These are phyloP conservation scores for Neolentinus lepideus DNA, from an alignment of 1,284 basidiomycete species.

Conservation along the genomic window DNA sequence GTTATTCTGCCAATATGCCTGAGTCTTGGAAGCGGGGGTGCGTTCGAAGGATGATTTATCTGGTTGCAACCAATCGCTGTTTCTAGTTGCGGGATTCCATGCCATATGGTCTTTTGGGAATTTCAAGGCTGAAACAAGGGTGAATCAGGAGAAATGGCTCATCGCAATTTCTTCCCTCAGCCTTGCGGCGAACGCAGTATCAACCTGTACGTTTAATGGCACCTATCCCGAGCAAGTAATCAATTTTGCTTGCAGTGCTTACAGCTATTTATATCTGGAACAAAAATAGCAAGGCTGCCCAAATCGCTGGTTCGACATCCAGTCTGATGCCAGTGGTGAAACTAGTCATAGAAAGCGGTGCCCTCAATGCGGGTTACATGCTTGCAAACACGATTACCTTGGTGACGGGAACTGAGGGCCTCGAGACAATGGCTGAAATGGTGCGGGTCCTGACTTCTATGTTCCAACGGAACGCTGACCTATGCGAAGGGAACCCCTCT, in stretches of 20 bases:
- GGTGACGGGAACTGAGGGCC: constrained; percentile 7
- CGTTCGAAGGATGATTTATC: background rate
- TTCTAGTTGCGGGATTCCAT: constrained; percentile 3
- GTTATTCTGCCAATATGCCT: constrained; percentile 10
- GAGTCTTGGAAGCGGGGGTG: constrained; percentile 10
- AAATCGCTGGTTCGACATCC: background rate
- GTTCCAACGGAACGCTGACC: background rate
- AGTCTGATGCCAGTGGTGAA: constrained; percentile 9
- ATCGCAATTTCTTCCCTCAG: constrained; percentile 11
- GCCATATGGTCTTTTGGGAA: constrained; percentile 5
- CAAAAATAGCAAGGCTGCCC: constrained; percentile 5
- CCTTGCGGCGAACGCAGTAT: constrained; percentile 11
- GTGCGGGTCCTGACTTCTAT: constrained; percentile 2
- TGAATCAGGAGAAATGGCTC: constrained; percentile 7
- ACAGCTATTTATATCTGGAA: background rate
- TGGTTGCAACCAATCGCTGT: background rate
- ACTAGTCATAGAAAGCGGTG: constrained; percentile 13
- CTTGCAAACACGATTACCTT: constrained; percentile 11
- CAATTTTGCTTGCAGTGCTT: background rate
- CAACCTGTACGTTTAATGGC: constrained; percentile 10
- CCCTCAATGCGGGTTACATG: constrained; percentile 12
- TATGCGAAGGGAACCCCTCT: constrained; percentile 8
- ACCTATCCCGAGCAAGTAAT: background rate
- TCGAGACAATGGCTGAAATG: constrained; percentile 14
- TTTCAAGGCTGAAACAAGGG: background rate